These are phyloP conservation scores for Paramecium primaurelia DNA, from an alignment of 73 alveolate species.

Conservation along the genomic window DNA sequence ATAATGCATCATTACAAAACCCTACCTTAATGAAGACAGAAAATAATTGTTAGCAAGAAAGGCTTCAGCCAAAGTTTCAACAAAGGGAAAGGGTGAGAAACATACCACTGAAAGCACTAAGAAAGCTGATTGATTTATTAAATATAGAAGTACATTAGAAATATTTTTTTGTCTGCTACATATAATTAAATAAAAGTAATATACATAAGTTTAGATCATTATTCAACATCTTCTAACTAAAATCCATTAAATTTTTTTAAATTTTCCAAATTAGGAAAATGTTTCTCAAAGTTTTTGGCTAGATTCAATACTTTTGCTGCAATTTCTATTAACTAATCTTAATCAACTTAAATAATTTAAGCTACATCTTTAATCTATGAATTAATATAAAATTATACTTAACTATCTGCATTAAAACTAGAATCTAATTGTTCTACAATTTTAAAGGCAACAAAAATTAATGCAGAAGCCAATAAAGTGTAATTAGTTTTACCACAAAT, in stretches of 20 bases:
- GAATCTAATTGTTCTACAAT: slow-evolving; percentile 82
- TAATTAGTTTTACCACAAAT: slow-evolving; percentile 70
- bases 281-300: slow-evolving; percentile 90
- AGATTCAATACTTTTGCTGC: slow-evolving; percentile 80
- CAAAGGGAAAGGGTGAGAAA: slow-evolving; percentile 61
- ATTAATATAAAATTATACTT: not conserved
- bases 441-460: slow-evolving; percentile 83
- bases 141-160: not conserved
- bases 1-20: slow-evolving; percentile 44
- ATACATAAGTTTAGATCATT: not conserved
- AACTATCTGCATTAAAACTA: slow-evolving; percentile 36
- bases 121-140: slow-evolving; percentile 24
- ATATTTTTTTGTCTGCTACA: not conserved
- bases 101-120: slow-evolving; percentile 52
- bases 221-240: slow-evolving; percentile 35
- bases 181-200: not conserved
- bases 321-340: slow-evolving; percentile 77
- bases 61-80: slow-evolving; percentile 14
- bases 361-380: slow-evolving; percentile 65
- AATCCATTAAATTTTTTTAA: slow-evolving; percentile 77
- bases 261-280: slow-evolving; percentile 86
- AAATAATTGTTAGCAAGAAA: slow-evolving; percentile 37
- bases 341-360: slow-evolving; percentile 47
- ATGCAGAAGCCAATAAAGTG: slow-evolving; percentile 76
- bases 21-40: slow-evolving; percentile 48